phyloP scores from a whole-genome alignment of 2,329 filamentous ascomycete genomes.

The Fusarium tjaetaba region DNA sequence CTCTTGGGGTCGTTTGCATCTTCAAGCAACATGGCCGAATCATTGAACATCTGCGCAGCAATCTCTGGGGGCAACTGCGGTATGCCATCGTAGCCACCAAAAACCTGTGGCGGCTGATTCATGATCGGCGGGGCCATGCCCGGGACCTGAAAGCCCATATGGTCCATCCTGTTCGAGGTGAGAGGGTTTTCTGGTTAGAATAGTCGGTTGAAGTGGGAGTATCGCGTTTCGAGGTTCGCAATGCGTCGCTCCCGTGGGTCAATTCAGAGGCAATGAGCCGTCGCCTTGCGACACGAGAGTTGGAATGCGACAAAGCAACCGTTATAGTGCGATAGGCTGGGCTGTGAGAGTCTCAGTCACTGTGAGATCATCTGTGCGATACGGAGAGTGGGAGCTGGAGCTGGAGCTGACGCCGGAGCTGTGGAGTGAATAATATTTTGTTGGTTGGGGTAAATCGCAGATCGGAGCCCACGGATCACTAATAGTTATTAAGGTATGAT shows the following conservation, averaged over 20 bases:
- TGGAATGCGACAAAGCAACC: not conserved
- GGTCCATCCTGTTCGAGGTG: slow-evolving; percentile 50
- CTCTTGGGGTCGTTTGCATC: slow-evolving; percentile 86
- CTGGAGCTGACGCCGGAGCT: not conserved
- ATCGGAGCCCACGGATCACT: slow-evolving; percentile 34
- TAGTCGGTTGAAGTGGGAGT: not conserved
- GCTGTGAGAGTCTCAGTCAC: slow-evolving; percentile 14
- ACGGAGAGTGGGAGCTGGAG: not conserved
- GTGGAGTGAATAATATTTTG: slow-evolving; percentile 28
- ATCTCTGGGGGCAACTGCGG: slow-evolving; percentile 66
- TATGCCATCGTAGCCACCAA: slow-evolving; percentile 72
- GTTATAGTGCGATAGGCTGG: not conserved
- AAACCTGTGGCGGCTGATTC: slow-evolving; percentile 75
- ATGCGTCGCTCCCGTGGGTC: slow-evolving; percentile 14
- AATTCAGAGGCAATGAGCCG: slow-evolving; percentile 18
- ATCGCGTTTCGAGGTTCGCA: slow-evolving; percentile 5
- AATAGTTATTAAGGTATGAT: slow-evolving; percentile 32
- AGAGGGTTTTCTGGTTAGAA: not conserved
- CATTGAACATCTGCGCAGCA: slow-evolving; percentile 68
- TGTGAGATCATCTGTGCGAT: not conserved
- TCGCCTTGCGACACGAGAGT: slow-evolving; percentile 5
- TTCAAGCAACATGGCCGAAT: slow-evolving; percentile 66
- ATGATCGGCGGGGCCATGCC: slow-evolving; percentile 68
- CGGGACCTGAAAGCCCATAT: slow-evolving; percentile 68
- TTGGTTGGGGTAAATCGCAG: slow-evolving; percentile 29